Evolutionary conservation across 495 filamentous ascomycete species (phyloP), one percentile per base, ranked within the genome.

Genomic region (Clavariopsis aquatica): DNA sequence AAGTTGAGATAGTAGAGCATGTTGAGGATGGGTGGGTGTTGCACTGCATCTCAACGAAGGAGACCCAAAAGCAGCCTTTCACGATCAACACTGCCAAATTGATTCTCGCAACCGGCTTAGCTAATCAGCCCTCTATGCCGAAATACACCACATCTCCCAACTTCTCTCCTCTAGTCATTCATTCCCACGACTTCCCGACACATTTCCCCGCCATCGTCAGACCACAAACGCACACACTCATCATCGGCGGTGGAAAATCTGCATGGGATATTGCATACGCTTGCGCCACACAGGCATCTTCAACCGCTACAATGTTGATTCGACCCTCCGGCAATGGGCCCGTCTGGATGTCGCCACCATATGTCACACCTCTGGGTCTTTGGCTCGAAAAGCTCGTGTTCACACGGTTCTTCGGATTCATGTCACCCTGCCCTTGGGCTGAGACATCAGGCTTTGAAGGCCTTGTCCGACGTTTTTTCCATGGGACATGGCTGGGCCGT

Each of bases 201-300:
- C 49, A 65, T 26, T 65, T 38, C 29, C 34, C 54, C 27, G 10
- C 34, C 1, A 57, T 65, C 31, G 49, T 61, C 20, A 28, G 43
- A 52, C 60, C 61, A 8, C 15, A 34, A 17, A 56, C 34, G 1
- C 66, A 65, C 56, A 65, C 56, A 22, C 60, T 69, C 56, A 27
- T 69, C 41, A 80, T 91, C 53, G 91, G 91, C 17, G 85, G 81
- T 13, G 85, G 83, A 1, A 96, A 95, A 72, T 89, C 87, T 1
- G 89, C 83, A 0, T 92, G 84, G 80, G 91, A 95, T 78, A 84
- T 84, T 2, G 90, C 85, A 0, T 92, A 93, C 68, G 78, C 82
- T 3, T 88, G 85, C 69, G 86, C 84, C 0, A 79, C 82, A 0
- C 24, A 54, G 9, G 29, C 56, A 1, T 76, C 79, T 1, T 88